phyloP scores from a whole-genome alignment of 225 moss, liverwort and hornwort genomes.

The Pleurozium schreberi region DNA sequence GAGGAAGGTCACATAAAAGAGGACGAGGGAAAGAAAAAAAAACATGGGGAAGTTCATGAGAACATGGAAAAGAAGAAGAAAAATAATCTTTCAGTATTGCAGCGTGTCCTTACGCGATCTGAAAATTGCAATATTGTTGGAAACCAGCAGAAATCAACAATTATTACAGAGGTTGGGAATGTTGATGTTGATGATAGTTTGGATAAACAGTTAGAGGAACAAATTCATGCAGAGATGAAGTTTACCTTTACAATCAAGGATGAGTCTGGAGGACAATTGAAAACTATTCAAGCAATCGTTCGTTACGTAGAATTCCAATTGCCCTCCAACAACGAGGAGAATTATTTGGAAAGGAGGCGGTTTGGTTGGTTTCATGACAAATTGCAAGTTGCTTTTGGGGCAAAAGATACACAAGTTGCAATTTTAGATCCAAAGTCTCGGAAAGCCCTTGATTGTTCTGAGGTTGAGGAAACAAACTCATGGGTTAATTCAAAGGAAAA shows the following conservation, averaged over 20 bases:
- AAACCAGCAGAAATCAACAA: no score
- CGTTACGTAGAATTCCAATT: no score
- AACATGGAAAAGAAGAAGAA: background rate
- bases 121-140: no score
- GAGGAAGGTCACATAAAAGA: background rate
- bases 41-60: background rate
- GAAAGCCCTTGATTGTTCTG: background rate
- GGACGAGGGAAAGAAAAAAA: no score
- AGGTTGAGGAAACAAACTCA: background rate
- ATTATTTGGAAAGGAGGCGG: background rate
- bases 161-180: no score
- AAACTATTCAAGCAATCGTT: background rate
- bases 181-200: background rate
- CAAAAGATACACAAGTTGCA: background rate
- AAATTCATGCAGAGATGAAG: background rate
- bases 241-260: background rate
- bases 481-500: background rate
- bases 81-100: no score
- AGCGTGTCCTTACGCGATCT: accelerated
- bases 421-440: background rate
- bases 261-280: background rate
- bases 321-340: background rate
- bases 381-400: background rate
- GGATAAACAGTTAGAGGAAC: accelerated
- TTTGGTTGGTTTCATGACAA: background rate